These are phyloP conservation scores for Lasiodiplodia citricola DNA, from an alignment of 2,329 filamentous ascomycete genomes.

Conservation along the genomic window DNA sequence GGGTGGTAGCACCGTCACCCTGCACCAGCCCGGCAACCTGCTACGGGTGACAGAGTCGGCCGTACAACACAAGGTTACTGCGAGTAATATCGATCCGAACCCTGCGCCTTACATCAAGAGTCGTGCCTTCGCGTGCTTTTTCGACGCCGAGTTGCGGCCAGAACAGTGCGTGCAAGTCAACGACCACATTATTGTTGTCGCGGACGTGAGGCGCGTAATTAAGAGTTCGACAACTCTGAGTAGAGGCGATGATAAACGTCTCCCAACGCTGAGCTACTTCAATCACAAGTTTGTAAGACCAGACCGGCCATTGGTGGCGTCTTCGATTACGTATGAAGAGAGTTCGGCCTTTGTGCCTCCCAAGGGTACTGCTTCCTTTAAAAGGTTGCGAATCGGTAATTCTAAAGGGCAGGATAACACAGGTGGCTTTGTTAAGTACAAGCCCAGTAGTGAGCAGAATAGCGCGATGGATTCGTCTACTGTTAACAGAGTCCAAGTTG, in stretches of 20 bases:
- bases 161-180: conserved; percentile 48
- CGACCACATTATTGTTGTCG: conserved; percentile 56
- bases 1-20: not conserved
- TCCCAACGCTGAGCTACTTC: not conserved
- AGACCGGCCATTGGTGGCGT: not conserved
- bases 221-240: not conserved
- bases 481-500: too few species aligned
- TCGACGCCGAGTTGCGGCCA: conserved; percentile 43
- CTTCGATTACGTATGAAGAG: too few species aligned
- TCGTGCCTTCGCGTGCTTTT: conserved; percentile 29
- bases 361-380: not conserved
- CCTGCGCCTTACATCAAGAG: not conserved
- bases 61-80: not conserved
- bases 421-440: too few species aligned
- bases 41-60: not conserved
- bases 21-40: not conserved
- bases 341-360: not conserved
- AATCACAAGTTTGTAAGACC: not conserved
- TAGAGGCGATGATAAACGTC: not conserved
- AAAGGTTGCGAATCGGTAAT: too few species aligned
- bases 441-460: too few species aligned
- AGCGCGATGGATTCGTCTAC: too few species aligned
- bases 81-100: not conserved
- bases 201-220: conserved; percentile 32
- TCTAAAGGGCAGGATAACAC: too few species aligned